A percentile compares a stretch with the other conserved stretches of the same genome.
Evolutionary conservation across 208 protist genomes (phyloP).

Genomic region (Leptomonas pyrrhocoris): DNA sequence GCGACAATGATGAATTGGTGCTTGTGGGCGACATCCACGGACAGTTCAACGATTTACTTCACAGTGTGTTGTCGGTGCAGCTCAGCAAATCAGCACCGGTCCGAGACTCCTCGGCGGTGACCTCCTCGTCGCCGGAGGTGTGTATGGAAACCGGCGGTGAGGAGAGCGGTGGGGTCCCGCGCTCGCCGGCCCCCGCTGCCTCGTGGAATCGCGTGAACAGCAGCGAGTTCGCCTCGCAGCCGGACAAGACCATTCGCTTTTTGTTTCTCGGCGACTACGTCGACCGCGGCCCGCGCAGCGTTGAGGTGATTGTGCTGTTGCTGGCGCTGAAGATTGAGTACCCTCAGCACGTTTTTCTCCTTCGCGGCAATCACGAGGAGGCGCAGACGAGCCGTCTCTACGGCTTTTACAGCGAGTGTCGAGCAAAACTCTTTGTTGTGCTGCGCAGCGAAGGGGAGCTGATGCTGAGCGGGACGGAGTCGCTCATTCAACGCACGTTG

Average conservation of each 20-base stretch:
- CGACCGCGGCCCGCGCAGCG: conserved; percentile 90
- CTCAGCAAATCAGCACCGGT: conserved; percentile 34
- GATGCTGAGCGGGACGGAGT: not conserved
- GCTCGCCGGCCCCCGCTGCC: not conserved
- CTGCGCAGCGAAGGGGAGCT: not conserved
- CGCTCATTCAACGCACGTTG: conserved; percentile 22
- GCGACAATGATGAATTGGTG: conserved; percentile 53
- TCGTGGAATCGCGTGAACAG: conserved; percentile 10
- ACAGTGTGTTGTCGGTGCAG: conserved; percentile 68
- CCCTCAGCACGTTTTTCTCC: conserved; percentile 84
- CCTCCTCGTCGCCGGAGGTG: not conserved
- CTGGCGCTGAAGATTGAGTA: conserved; percentile 87
- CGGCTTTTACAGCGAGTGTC: conserved; percentile 84
- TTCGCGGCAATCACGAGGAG: conserved; percentile 93
- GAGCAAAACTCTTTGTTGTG: conserved; percentile 53
- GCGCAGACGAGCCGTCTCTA: conserved; percentile 85
- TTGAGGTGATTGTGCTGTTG: conserved; percentile 86
- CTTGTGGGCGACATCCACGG: conserved; percentile 90
- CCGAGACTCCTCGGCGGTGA: not conserved
- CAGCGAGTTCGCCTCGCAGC: conserved; percentile 2
- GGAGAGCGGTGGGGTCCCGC: not conserved
- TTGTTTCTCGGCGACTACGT: conserved; percentile 99
- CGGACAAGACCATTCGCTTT: conserved; percentile 59
- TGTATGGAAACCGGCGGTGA: not conserved
- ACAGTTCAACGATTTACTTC: conserved; percentile 81